Evolutionary conservation across 148 eudicot genomes (phyloP).

Genomic region (Rhododendron griersonianum): DNA sequence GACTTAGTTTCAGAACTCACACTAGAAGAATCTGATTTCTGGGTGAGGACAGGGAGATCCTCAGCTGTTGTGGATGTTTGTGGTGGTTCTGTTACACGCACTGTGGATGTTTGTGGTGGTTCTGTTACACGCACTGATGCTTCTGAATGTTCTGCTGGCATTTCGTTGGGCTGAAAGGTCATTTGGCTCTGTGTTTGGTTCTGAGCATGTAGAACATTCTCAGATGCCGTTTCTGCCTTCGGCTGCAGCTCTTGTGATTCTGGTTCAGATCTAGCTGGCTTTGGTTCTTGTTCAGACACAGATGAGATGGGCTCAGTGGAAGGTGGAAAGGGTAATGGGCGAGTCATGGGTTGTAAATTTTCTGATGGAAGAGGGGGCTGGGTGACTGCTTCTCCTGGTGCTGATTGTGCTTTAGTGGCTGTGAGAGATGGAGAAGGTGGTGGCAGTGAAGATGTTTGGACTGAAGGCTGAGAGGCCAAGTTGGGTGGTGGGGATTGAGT

Average conservation of each 20-base stretch:
- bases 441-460: not conserved
- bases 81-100: not conserved
- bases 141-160: slow-evolving; percentile 7
- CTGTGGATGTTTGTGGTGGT: not conserved
- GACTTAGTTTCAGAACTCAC: not conserved
- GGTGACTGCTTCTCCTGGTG: not conserved
- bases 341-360: not conserved
- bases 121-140: not conserved
- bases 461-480: not conserved
- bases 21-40: slow-evolving; percentile 10
- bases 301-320: not conserved
- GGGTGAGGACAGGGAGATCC: not conserved
- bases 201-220: not conserved
- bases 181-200: not conserved
- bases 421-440: slow-evolving; percentile 4
- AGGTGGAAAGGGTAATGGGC: not conserved
- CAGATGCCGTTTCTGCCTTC: not conserved
- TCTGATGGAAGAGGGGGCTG: not conserved
- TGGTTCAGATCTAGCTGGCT: slow-evolving; percentile 1
- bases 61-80: not conserved
- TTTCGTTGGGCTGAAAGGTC: slow-evolving; percentile 4
- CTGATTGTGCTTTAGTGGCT: slow-evolving; percentile 8
- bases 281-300: slow-evolving; percentile 3
- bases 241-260: not conserved
- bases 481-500: slow-evolving; percentile 22